Percentiles rank a stretch among this genome's conserved stretches.
Evolutionary conservation across 164 flowering plant genomes (phyloP).

Genomic region (Macadamia tetraphylla): DNA sequence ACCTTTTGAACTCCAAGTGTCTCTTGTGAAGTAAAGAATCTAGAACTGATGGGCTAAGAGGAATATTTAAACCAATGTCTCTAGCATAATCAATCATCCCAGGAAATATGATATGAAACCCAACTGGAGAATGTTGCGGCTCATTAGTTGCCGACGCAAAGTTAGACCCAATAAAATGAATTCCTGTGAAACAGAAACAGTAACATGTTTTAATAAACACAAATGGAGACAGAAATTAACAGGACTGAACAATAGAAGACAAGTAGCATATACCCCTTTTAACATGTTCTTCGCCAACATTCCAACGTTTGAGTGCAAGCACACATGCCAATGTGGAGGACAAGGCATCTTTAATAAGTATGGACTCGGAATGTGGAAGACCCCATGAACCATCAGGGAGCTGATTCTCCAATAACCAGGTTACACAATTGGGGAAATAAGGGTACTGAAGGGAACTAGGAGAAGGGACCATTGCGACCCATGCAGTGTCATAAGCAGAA

Average conservation of each 20-base stretch:
- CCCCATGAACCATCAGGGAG: slow-evolving; percentile 84
- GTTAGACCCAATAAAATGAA: slow-evolving; percentile 55
- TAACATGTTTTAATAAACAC: background rate
- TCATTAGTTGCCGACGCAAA: slow-evolving; percentile 41
- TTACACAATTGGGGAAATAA: slow-evolving; percentile 60
- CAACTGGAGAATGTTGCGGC: slow-evolving; percentile 56
- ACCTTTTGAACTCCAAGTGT: slow-evolving; percentile 63
- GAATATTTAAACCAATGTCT: slow-evolving; percentile 45
- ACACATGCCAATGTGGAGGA: slow-evolving; percentile 74
- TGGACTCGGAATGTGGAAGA: slow-evolving; percentile 35
- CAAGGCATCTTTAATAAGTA: slow-evolving; percentile 52
- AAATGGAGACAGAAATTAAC: background rate
- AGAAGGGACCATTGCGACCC: slow-evolving; percentile 96
- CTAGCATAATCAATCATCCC: slow-evolving; percentile 66
- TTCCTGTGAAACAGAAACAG: slow-evolving; percentile 32
- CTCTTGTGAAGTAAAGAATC: slow-evolving; percentile 43
- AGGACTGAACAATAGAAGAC: no score
- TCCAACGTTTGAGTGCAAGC: slow-evolving; percentile 82
- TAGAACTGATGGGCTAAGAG: slow-evolving; percentile 24
- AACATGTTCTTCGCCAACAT: slow-evolving; percentile 58
- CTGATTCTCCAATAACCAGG: slow-evolving; percentile 78
- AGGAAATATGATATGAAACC: slow-evolving; percentile 80
- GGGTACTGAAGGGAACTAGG: slow-evolving; percentile 40
- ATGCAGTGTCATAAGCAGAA: slow-evolving; percentile 91
- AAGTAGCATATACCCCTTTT: slow-evolving; percentile 37